These are phyloP conservation scores for Sphenostylis stenocarpa DNA, from an alignment of 306 rosid species.

Conservation along the genomic window DNA sequence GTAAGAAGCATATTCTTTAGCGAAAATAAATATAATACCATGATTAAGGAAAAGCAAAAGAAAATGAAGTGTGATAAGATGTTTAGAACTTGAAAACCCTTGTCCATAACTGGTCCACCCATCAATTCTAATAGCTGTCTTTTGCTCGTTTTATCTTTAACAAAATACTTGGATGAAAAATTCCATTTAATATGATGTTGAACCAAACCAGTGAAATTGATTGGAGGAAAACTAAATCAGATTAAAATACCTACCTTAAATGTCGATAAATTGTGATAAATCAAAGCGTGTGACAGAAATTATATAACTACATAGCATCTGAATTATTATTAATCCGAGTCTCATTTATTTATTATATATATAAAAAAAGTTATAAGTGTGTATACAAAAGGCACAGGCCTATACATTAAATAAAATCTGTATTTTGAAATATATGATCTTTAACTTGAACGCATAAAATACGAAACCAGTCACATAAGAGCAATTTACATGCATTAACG, in stretches of 20 bases:
- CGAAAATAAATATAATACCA: neutral
- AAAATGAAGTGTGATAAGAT: conserved; percentile 22
- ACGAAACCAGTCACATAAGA: too few species aligned
- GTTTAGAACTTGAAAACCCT: neutral
- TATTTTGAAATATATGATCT: too few species aligned
- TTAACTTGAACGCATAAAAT: too few species aligned
- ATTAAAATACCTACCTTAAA: neutral
- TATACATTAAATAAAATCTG: too few species aligned
- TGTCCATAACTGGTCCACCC: neutral
- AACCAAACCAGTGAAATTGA: neutral
- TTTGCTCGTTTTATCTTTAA: neutral
- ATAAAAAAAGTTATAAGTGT: neutral
- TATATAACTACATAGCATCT: too few species aligned
- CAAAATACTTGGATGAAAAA: neutral
- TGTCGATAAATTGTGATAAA: too few species aligned
- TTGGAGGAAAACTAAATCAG: neutral
- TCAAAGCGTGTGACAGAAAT: too few species aligned
- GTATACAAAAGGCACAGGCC: neutral
- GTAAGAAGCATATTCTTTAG: neutral
- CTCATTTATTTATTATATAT: too few species aligned
- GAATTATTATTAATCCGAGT: too few species aligned
- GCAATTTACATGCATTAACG: too few species aligned
- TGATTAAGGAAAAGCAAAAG: neutral
- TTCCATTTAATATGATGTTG: neutral
- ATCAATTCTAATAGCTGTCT: neutral